A percentile compares a stretch with the other conserved stretches of the same genome.
These are phyloP conservation scores for Aspergillus conjunctus DNA, from an alignment of 495 filamentous ascomycete genomes.

Conservation along the genomic window DNA sequence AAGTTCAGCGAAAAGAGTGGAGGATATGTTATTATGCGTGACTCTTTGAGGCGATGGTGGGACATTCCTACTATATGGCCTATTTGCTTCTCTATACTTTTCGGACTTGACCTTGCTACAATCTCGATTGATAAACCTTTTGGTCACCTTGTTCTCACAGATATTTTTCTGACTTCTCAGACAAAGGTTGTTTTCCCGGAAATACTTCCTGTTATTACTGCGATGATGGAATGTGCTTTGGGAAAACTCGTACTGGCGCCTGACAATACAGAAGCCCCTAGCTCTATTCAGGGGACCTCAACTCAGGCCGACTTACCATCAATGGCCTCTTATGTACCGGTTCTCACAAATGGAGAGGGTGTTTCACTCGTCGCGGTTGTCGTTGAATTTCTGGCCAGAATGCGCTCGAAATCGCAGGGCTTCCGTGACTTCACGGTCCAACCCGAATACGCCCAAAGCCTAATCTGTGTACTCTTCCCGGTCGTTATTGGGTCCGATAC, in stretches of 20 bases:
- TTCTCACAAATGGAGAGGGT: conserved; percentile 22
- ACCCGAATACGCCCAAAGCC: conserved; percentile 75
- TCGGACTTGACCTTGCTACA: conserved; percentile 75
- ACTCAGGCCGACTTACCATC: conserved; percentile 18
- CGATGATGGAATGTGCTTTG: conserved; percentile 84
- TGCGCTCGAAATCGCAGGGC: conserved; percentile 68
- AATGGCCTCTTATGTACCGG: conserved; percentile 20
- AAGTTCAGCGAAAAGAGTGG: conserved; percentile 85
- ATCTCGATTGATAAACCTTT: conserved; percentile 74
- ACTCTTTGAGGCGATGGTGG: conserved; percentile 87
- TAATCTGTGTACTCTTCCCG: conserved; percentile 80
- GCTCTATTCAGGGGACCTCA: conserved; percentile 17
- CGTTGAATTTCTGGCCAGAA: conserved; percentile 74
- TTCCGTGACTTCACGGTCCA: conserved; percentile 80
- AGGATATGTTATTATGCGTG: conserved; percentile 81
- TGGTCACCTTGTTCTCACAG: conserved; percentile 69
- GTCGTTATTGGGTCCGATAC: conserved; percentile 81
- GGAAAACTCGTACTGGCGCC: conserved; percentile 46
- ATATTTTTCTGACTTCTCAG: conserved; percentile 63
- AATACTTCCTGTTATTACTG: conserved; percentile 75
- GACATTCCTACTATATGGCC: conserved; percentile 82
- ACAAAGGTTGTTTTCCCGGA: conserved; percentile 73
- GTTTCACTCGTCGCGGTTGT: conserved; percentile 64
- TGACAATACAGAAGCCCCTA: conserved; percentile 7
- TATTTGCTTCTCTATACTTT: conserved; percentile 85